Conservation (phyloP, 768 basidiomycete genomes). For the Trametes coccinea region DNA sequence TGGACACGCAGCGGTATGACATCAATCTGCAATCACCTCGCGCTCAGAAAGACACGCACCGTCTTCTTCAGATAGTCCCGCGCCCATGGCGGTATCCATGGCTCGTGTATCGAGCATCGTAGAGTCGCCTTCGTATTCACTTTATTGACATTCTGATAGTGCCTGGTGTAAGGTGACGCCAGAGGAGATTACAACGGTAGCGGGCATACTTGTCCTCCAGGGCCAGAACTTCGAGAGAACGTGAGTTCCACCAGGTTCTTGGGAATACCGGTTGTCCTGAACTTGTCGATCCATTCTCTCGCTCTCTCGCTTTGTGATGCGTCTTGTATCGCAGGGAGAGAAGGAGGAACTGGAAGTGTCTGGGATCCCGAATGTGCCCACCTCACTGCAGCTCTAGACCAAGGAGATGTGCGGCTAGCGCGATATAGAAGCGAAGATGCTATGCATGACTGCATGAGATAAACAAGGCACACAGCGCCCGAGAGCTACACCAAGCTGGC, state of each 20-base stretch:
- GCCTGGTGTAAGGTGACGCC: background rate
- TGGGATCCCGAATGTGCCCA: background rate
- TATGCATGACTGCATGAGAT: background rate
- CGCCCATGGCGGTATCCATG: slow-evolving; percentile 76
- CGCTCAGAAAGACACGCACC: slow-evolving; percentile 40
- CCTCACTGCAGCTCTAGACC: background rate
- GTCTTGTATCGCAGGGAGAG: slow-evolving; percentile 36
- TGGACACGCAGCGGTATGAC: background rate
- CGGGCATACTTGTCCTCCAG: slow-evolving; percentile 72
- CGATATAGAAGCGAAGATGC: background rate
- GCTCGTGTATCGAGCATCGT: slow-evolving; percentile 54
- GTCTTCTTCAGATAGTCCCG: slow-evolving; percentile 44
- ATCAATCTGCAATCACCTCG: background rate
- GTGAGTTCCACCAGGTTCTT: slow-evolving; percentile 57
- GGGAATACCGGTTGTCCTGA: slow-evolving; percentile 48
- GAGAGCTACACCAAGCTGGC: too few species aligned
- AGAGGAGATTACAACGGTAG: background rate
- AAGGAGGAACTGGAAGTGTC: slow-evolving; percentile 43
- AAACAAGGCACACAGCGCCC: background rate
- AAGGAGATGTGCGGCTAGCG: background rate
- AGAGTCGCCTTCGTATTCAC: slow-evolving; percentile 81
- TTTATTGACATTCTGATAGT: slow-evolving; percentile 79
- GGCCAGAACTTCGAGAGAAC: slow-evolving; percentile 80
- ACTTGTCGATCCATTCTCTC: slow-evolving; percentile 53
- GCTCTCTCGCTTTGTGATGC: slow-evolving; percentile 37